phyloP scores from a whole-genome alignment of 495 filamentous ascomycete species.

The Penicillium diatomitis region DNA sequence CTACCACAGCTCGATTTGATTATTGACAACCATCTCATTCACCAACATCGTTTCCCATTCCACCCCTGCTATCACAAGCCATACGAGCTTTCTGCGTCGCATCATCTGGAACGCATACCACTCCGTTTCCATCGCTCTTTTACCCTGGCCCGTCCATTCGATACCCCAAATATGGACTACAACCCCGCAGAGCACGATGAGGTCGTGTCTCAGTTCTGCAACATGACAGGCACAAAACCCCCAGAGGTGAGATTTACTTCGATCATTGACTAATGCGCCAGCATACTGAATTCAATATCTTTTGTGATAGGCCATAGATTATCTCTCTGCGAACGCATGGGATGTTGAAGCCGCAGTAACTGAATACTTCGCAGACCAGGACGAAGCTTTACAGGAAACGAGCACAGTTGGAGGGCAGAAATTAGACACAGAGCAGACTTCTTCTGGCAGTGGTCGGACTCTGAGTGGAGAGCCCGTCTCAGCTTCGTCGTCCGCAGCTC shows the following conservation, averaged over 20 bases:
- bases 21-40: neutral
- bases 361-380: constrained; percentile 61
- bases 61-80: neutral
- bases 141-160: neutral
- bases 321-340: constrained; percentile 60
- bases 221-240: constrained; percentile 55
- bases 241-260: constrained; percentile 46
- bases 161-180: constrained; percentile 41
- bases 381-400: constrained; percentile 43
- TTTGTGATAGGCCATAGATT: constrained; percentile 53
- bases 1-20: constrained; percentile 11
- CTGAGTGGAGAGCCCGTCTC: constrained; percentile 23
- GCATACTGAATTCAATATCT: constrained; percentile 1
- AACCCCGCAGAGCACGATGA: constrained; percentile 52
- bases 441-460: constrained; percentile 19
- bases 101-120: too few species aligned
- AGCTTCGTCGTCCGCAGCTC: constrained; percentile 23
- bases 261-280: neutral
- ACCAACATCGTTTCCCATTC: neutral
- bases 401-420: constrained; percentile 23
- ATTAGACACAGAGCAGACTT: constrained; percentile 19
- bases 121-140: too few species aligned
- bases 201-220: constrained; percentile 63
- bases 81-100: too few species aligned
- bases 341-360: constrained; percentile 57